Base-by-base conservation (phyloP, 1,284 basidiomycete genomes). In the Pulchroboletus neoregius region DNA sequence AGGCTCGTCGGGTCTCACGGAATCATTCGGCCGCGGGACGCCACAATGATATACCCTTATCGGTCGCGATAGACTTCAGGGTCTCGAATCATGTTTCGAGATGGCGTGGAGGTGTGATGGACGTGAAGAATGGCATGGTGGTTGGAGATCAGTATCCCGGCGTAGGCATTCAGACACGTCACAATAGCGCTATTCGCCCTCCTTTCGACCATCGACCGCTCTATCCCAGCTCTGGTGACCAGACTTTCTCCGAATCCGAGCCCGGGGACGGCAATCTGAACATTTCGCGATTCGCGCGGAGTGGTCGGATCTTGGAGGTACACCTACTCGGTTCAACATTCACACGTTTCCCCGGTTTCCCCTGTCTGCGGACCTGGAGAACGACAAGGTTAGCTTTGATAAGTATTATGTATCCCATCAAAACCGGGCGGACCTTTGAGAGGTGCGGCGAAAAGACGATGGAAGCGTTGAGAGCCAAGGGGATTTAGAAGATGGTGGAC, bases 361-460 rank as follows among this genome's bases (percentile, higher is more conserved):
- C 40, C 31, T 32, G 36, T 37, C 28, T 26, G 6, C 22, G 33
- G 28, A 1, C 40, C 16, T 43, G 26, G 8, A 31, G 26, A n/a
- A 28, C 2, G 23, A 37, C 54, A 57, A 57, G 28, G 45, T 58
- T 58, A 44, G 11, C 27, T 57, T 58, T 43, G 38, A 50, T 36
- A 7, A 18, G 2, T 5, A 6, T 26, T 16, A 13, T 4, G 23
- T 22, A 23, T 27, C 9, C 16, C 44, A 37, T 41, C 37, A 38
- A n/a, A 34, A 36, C 20, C 46, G 41, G 55, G 16, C 57, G 54
- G 50, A 55, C 50, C 54, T 22, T 54, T 39, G 40, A 12, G 13
- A 30, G n/a, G 40, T 44, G 52, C 36, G 30, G 33, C 38, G 32
- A 36, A 43, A 40, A 40, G 10, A 37, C 39, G 28, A 24, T 38